These are phyloP conservation scores for Dujonia santamariae DNA, from an alignment of 1,139 yeast species.

Conservation along the genomic window DNA sequence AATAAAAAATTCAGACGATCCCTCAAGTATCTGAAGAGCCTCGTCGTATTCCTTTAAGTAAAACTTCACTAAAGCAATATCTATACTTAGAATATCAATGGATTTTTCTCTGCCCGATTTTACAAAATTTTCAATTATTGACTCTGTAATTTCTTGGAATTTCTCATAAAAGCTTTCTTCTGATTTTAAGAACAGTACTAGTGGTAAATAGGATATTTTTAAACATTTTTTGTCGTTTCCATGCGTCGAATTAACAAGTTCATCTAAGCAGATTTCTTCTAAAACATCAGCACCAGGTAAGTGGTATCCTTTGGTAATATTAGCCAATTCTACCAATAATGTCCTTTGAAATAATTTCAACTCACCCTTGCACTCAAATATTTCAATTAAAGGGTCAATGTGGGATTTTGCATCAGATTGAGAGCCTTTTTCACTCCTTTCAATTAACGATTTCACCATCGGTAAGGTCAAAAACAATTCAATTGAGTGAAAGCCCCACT, in stretches of 20 bases:
- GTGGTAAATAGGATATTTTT: conserved; percentile 14
- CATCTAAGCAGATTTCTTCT: conserved; percentile 21
- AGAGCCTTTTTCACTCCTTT: conserved; percentile 13
- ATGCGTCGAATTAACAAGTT: conserved; percentile 5
- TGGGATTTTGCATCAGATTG: conserved; percentile 8
- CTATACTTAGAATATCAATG: conserved; percentile 75
- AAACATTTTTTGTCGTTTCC: conserved; percentile 4
- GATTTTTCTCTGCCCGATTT: conserved; percentile 54
- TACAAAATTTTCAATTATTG: conserved; percentile 44
- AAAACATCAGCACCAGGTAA: conserved; percentile 28
- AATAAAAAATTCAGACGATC: conserved; percentile 66
- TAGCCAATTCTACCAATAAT: conserved; percentile 36
- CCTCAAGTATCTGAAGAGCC: conserved; percentile 61
- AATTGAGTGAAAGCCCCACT: conserved; percentile 28
- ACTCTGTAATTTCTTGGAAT: conserved; percentile 40
- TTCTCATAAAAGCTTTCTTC: conserved; percentile 18
- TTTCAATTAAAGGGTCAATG: conserved; percentile 21
- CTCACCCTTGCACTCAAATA: conserved; percentile 47
- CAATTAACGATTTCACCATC: conserved; percentile 15
- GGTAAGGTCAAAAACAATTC: conserved; percentile 31
- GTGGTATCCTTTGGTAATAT: conserved; percentile 21
- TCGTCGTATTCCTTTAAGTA: conserved; percentile 54
- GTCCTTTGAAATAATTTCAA: conserved; percentile 44
- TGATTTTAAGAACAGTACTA: conserved; percentile 13
- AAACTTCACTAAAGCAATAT: conserved; percentile 70